A percentile compares a stretch with the other conserved stretches of the same genome.
Evolutionary conservation across 805 yeast genomes (phyloP).

Genomic region (Metahyphopichia silvanorum): DNA sequence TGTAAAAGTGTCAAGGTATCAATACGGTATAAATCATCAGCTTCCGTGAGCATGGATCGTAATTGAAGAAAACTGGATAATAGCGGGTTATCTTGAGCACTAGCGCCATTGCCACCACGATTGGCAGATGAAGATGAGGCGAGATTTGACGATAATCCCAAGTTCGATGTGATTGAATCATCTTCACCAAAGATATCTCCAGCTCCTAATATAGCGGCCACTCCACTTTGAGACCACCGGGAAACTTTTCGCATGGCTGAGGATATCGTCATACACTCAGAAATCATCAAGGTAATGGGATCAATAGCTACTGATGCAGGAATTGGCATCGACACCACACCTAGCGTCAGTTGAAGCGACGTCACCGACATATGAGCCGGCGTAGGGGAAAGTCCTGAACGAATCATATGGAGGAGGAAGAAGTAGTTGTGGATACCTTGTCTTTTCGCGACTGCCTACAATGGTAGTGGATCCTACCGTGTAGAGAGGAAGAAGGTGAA

Average conservation of each 20-base stretch:
- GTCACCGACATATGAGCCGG: background rate
- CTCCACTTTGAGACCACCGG: constrained; percentile 71
- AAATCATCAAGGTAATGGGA: constrained; percentile 77
- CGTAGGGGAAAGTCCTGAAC: background rate
- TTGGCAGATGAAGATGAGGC: background rate
- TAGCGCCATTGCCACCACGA: background rate
- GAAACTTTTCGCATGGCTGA: constrained; percentile 80
- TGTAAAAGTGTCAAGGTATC: constrained; percentile 74
- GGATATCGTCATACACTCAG: constrained; percentile 82
- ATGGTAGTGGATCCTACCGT: too few species aligned
- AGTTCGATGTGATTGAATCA: constrained; percentile 22
- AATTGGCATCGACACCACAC: too few species aligned
- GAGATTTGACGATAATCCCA: constrained; percentile 17
- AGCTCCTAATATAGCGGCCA: constrained; percentile 80
- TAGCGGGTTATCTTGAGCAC: constrained; percentile 48
- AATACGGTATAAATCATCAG: constrained; percentile 48
- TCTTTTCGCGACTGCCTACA: too few species aligned
- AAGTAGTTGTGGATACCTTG: too few species aligned
- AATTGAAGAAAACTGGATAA: constrained; percentile 77
- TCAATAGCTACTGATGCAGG: constrained; percentile 54
- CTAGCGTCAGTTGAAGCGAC: background rate
- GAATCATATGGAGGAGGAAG: too few species aligned
- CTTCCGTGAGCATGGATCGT: constrained; percentile 63
- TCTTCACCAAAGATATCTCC: constrained; percentile 50
- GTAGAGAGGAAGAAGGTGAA: too few species aligned